phyloP scores from a whole-genome alignment of 139 green algal species.

The Pedinophyceae sp. region DNA sequence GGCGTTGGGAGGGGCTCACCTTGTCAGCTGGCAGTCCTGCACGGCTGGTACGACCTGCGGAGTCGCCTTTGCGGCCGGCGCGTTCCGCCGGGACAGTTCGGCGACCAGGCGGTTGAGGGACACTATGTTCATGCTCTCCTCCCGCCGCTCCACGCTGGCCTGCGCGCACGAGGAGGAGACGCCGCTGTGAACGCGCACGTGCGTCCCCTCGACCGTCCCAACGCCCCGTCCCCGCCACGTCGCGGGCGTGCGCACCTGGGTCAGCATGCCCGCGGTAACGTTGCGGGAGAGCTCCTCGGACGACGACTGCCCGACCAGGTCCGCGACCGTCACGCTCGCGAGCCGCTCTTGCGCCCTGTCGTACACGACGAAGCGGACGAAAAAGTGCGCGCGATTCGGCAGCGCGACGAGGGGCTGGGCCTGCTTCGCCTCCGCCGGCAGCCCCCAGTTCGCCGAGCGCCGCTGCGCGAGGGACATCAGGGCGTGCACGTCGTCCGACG shows the following conservation, averaged over 20 bases:
- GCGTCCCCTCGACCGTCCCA: no score
- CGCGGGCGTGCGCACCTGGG: no score
- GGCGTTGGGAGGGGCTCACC: no score
- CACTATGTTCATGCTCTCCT: not conserved
- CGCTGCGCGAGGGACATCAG: not conserved
- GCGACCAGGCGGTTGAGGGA: conserved; percentile 6
- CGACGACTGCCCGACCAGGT: conserved; percentile 4
- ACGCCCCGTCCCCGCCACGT: no score
- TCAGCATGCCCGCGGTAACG: no score
- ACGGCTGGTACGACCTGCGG: not conserved
- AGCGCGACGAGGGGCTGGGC: not conserved
- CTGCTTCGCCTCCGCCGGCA: not conserved
- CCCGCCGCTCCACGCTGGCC: not conserved
- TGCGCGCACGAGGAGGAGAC: no score
- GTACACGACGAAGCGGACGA: not conserved
- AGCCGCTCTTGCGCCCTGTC: not conserved
- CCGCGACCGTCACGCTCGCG: not conserved
- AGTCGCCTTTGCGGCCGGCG: not conserved
- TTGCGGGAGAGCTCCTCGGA: no score
- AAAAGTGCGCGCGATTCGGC: not conserved
- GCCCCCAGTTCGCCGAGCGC: not conserved
- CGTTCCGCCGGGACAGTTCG: conserved; percentile 2
- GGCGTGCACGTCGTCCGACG: not conserved
- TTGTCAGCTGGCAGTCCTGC: conserved; percentile 6
- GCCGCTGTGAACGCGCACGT: no score